phyloP scores from a whole-genome alignment of 495 filamentous ascomycete species.

The Stereocaulon alpinum region DNA sequence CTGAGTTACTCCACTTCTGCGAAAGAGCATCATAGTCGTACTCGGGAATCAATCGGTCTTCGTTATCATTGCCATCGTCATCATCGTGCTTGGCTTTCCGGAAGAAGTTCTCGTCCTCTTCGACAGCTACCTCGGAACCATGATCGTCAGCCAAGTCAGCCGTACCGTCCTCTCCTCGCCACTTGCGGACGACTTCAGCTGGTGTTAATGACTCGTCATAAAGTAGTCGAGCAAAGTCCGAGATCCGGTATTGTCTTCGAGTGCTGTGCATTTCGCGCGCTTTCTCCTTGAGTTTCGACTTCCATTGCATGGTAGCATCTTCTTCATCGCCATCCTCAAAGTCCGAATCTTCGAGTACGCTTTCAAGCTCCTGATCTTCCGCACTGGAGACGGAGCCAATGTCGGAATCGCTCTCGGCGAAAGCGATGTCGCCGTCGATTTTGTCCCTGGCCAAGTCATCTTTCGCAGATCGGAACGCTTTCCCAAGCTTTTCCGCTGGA shows the following conservation, averaged over 20 bases:
- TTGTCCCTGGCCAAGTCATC: conserved; percentile 32
- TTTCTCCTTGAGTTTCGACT: conserved; percentile 69
- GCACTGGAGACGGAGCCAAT: conserved; percentile 77
- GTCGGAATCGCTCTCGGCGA: conserved; percentile 93
- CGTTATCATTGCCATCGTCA: conserved; percentile 46
- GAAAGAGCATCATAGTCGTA: conserved; percentile 76
- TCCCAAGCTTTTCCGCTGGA: conserved; percentile 44
- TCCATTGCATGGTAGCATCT: conserved; percentile 65
- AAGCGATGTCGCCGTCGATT: conserved; percentile 60
- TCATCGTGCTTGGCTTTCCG: conserved; percentile 55
- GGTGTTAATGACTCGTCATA: conserved; percentile 76
- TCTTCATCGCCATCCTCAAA: conserved; percentile 45
- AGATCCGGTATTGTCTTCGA: conserved; percentile 57
- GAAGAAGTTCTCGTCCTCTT: conserved; percentile 77
- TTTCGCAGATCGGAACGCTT: conserved; percentile 35
- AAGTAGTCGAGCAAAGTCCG: conserved; percentile 74
- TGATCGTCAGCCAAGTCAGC: conserved; percentile 33
- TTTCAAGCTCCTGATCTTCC: conserved; percentile 51
- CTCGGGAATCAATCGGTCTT: conserved; percentile 67
- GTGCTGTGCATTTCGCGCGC: conserved; percentile 61
- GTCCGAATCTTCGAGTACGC: conserved; percentile 40
- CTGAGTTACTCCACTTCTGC: conserved; percentile 70
- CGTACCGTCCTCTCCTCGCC: conserved; percentile 54
- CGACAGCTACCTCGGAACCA: conserved; percentile 37
- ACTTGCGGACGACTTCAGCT: conserved; percentile 61